Evolutionary conservation across 495 filamentous ascomycete species (phyloP).

Genomic region (Hypoxylon rickii): DNA sequence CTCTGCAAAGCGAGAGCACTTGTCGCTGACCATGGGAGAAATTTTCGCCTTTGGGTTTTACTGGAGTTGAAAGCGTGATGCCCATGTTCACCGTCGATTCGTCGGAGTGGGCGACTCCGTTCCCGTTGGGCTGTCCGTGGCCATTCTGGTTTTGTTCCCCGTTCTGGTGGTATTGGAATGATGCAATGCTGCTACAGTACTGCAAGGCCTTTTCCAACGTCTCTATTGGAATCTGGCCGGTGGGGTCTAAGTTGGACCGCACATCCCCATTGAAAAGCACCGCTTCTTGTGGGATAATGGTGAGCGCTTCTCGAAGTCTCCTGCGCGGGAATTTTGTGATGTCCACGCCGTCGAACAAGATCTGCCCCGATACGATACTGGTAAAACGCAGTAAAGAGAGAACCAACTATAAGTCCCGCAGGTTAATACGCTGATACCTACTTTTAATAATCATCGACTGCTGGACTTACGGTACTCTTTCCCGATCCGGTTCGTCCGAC

Average conservation of each 20-base stretch:
- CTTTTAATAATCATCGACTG: neutral
- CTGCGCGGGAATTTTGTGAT: conserved; percentile 53
- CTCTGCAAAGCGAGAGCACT: conserved; percentile 61
- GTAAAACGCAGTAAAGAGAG: conserved; percentile 61
- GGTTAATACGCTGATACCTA: conserved; percentile 29
- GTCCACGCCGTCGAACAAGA: conserved; percentile 60
- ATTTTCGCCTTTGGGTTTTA: conserved; percentile 57
- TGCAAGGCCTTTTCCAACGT: conserved; percentile 49
- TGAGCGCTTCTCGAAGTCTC: conserved; percentile 56
- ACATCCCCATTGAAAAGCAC: conserved; percentile 59
- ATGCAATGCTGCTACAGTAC: conserved; percentile 50
- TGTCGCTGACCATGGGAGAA: conserved; percentile 63
- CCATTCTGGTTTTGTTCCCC: conserved; percentile 30
- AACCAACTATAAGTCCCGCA: conserved; percentile 41
- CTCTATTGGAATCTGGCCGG: conserved; percentile 46
- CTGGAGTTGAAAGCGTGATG: conserved; percentile 47
- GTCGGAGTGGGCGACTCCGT: conserved; percentile 31
- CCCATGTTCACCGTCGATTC: conserved; percentile 22
- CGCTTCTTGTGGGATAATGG: conserved; percentile 62
- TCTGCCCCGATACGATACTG: conserved; percentile 50
- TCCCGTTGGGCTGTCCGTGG: conserved; percentile 27
- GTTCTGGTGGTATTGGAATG: conserved; percentile 47
- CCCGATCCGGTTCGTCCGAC: conserved; percentile 64
- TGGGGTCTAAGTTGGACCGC: conserved; percentile 55
- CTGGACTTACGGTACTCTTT: conserved; percentile 55